Base-by-base conservation (phyloP, 495 filamentous ascomycete genomes). In the Talaromyces liani region DNA sequence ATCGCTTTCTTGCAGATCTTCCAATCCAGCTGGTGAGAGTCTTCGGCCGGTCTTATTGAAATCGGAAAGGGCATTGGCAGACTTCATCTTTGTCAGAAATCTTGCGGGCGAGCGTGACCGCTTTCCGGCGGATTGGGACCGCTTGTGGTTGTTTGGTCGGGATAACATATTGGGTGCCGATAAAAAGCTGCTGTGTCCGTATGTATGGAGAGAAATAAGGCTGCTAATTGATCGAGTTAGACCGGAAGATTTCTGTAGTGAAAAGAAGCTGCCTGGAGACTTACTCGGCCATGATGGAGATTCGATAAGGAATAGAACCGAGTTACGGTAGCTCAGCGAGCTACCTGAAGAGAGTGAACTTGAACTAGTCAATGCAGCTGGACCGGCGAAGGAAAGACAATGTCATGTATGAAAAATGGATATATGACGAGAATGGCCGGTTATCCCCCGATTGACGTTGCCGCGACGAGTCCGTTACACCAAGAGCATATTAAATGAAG, bases 131-230 rank as follows among this genome's bases (percentile, higher is more conserved):
- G 77, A 80, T 25, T 75, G 64, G 22, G 78, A 79, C 31, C 77
- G 74, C 66, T 74, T 77, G 67, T 79, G 75, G 63, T 62, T 70
- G 64, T 65, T 71, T 61, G 77, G 66, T 22, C 78, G 78, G 31
- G 75, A 65, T 41, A 80, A 69, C 78, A 80, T 80, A 41, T 70
- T 79, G 62, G 78, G 76, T 41, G 75, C 70, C 4, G 77, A 71
- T 34, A 75, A 70, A 58, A 80, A 75, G 63, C 65, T 75, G 61
- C 72, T 72, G 47, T 69, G 69, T 20, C 71, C 69, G 65, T 77
- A 76, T 67, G 73, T 72, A 64, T 79, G 78, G 45, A 80, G 77
- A 56, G 77, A 72, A 66, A 80, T 79, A 70, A 80, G 64, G 70
- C 77, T 80, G 60, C 20, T 24, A 6, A 57, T 34, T 39, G 45